These are phyloP conservation scores for Hydrangea macrophylla DNA, from an alignment of 148 eudicot genomes.

Conservation along the genomic window DNA sequence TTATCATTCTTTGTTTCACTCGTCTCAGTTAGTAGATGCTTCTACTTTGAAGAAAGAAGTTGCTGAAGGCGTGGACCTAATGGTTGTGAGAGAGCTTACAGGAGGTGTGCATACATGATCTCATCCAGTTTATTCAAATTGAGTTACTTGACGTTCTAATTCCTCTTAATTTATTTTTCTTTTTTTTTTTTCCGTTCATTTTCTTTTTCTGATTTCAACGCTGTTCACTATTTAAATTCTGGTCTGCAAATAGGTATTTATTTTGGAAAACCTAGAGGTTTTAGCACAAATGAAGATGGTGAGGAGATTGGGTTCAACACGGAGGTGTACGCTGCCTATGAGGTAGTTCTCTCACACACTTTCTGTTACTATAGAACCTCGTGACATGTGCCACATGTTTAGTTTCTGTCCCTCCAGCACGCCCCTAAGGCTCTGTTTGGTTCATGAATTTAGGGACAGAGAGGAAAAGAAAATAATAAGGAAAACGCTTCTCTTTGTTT, in stretches of 20 bases:
- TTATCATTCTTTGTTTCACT: slow-evolving; percentile 3
- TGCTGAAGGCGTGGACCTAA: slow-evolving; percentile 96
- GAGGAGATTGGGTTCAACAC: slow-evolving; percentile 91
- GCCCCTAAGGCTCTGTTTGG: no score
- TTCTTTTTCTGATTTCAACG: not conserved
- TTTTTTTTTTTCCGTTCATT: not conserved
- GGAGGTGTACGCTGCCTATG: slow-evolving; percentile 76
- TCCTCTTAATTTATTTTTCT: not conserved
- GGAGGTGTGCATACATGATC: slow-evolving; percentile 52
- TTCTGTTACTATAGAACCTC: not conserved
- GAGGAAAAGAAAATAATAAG: no score
- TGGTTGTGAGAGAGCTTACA: slow-evolving; percentile 97
- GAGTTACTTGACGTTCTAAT: not conserved
- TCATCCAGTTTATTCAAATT: not conserved
- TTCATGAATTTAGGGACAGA: no score
- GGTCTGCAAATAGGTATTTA: slow-evolving; percentile 61
- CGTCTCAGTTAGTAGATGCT: slow-evolving; percentile 72
- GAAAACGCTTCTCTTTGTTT: no score
- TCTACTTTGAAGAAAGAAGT: slow-evolving; percentile 91
- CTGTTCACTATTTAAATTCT: not conserved
- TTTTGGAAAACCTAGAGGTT: slow-evolving; percentile 97
- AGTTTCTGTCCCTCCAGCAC: no score
- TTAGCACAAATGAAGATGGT: slow-evolving; percentile 71
- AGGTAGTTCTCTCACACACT: slow-evolving; percentile 47
- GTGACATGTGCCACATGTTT: not conserved